These are phyloP conservation scores for Aspergillus cejpii DNA, from an alignment of 2,329 filamentous ascomycete genomes.

Conservation along the genomic window DNA sequence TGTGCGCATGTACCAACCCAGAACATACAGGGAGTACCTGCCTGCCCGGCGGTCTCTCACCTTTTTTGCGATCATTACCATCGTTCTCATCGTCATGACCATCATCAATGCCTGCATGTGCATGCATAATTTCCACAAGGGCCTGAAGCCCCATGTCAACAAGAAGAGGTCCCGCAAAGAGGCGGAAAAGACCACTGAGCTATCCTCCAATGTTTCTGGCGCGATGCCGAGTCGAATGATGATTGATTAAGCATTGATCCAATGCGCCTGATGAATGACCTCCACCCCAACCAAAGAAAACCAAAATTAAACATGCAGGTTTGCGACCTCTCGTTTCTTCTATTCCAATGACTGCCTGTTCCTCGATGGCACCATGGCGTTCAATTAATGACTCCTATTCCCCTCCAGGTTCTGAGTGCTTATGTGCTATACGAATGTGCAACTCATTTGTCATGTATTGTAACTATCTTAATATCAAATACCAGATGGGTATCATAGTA, in stretches of 20 bases:
- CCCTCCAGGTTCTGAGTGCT: slow-evolving; percentile 6
- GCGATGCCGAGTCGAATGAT: slow-evolving; percentile 41
- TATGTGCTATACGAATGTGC: slow-evolving; percentile 19
- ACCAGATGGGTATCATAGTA: neutral
- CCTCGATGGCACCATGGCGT: slow-evolving; percentile 15
- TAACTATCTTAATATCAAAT: slow-evolving; percentile 8
- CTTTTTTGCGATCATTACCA: slow-evolving; percentile 88
- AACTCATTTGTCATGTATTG: slow-evolving; percentile 17
- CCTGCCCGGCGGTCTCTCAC: slow-evolving; percentile 81
- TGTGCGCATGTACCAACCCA: slow-evolving; percentile 79
- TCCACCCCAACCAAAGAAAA: neutral
- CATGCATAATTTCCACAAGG: slow-evolving; percentile 82
- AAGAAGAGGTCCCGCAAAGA: slow-evolving; percentile 50
- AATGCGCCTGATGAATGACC: neutral
- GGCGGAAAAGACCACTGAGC: slow-evolving; percentile 43
- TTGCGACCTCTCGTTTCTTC: slow-evolving; percentile 4
- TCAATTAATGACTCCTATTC: slow-evolving; percentile 13
- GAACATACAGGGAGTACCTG: slow-evolving; percentile 56
- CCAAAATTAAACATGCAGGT: neutral
- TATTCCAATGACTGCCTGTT: slow-evolving; percentile 5
- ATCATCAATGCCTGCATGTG: slow-evolving; percentile 82
- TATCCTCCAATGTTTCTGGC: slow-evolving; percentile 33
- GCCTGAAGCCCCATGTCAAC: slow-evolving; percentile 78
- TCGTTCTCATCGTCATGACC: slow-evolving; percentile 79
- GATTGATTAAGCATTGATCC: slow-evolving; percentile 34